phyloP scores from a whole-genome alignment of 1,139 yeast genomes.

The Meyerozyma smithsonii region DNA sequence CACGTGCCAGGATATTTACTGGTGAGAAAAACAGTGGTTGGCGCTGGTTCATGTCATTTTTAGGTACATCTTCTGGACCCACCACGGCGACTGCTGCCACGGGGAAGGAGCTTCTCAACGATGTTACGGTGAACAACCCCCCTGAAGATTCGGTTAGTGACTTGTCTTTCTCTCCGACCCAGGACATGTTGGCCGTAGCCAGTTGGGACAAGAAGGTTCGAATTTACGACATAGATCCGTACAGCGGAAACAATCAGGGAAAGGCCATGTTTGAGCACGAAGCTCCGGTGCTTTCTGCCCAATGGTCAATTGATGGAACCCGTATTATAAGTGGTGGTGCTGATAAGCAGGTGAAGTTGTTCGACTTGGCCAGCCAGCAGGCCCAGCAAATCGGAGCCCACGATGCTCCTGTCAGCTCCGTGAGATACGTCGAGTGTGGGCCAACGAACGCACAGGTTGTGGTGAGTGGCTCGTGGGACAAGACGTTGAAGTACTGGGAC shows the following conservation, averaged over 20 bases:
- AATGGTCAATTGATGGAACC: slow-evolving; percentile 85
- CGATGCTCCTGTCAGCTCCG: slow-evolving; percentile 72
- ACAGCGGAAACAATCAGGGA: slow-evolving; percentile 70
- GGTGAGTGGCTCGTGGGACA: slow-evolving; percentile 96
- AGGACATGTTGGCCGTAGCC: slow-evolving; percentile 73
- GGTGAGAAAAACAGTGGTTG: neutral
- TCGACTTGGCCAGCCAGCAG: slow-evolving; percentile 80
- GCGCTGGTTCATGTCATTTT: slow-evolving; percentile 8
- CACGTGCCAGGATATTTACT: neutral
- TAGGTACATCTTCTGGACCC: slow-evolving; percentile 5
- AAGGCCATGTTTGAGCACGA: slow-evolving; percentile 87
- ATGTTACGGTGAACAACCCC: slow-evolving; percentile 71
- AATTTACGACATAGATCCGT: slow-evolving; percentile 77
- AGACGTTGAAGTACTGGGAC: slow-evolving; percentile 92
- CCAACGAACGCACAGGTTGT: slow-evolving; percentile 77
- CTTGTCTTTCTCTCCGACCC: slow-evolving; percentile 86
- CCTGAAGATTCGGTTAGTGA: slow-evolving; percentile 94
- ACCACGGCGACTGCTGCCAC: slow-evolving; percentile 12
- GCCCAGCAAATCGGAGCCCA: slow-evolving; percentile 82
- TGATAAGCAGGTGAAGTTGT: slow-evolving; percentile 82
- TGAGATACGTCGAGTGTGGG: slow-evolving; percentile 78
- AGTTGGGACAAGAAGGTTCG: slow-evolving; percentile 97
- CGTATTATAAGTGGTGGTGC: slow-evolving; percentile 89
- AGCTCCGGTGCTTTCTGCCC: slow-evolving; percentile 77
- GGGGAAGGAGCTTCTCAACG: slow-evolving; percentile 47